A percentile compares a stretch with the other conserved stretches of the same genome.
Evolutionary conservation across 495 filamentous ascomycete species (phyloP).

Genomic region (Trypethelium eluteriae): DNA sequence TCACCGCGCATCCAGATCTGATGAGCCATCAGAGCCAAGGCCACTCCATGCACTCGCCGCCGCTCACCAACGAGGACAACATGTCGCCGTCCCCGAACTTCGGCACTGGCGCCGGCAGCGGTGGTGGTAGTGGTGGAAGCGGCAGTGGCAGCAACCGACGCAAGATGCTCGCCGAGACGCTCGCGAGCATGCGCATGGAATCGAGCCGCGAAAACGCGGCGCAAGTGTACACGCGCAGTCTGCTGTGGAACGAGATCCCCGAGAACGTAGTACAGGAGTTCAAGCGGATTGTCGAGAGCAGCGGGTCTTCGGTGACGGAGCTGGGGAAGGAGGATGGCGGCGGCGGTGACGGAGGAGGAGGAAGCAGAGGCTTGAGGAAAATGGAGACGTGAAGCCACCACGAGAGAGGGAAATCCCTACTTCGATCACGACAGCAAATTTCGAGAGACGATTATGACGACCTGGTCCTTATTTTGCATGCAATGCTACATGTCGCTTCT

Average conservation of each 20-base stretch:
- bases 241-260: constrained; percentile 92
- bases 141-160: constrained; percentile 30
- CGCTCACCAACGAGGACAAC: constrained; percentile 41
- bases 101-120: constrained; percentile 14
- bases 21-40: constrained; percentile 15
- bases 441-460: too few species aligned
- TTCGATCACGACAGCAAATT: too few species aligned
- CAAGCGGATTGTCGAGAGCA: constrained; percentile 65
- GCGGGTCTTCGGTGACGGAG: constrained; percentile 19
- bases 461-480: background rate
- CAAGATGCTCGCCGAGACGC: constrained; percentile 72
- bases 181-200: constrained; percentile 64
- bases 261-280: constrained; percentile 88
- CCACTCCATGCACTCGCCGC: constrained; percentile 54
- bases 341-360: constrained; percentile 19
- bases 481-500: too few species aligned
- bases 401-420: too few species aligned
- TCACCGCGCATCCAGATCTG: background rate
- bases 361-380: background rate
- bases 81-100: constrained; percentile 20
- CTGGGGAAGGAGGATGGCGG: constrained; percentile 11
- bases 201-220: constrained; percentile 58
- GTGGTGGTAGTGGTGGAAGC: background rate
- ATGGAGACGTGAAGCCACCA: background rate
- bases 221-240: constrained; percentile 84